Base-by-base conservation (phyloP, 176 grass and related monocot species). In the Juncus effusus region DNA sequence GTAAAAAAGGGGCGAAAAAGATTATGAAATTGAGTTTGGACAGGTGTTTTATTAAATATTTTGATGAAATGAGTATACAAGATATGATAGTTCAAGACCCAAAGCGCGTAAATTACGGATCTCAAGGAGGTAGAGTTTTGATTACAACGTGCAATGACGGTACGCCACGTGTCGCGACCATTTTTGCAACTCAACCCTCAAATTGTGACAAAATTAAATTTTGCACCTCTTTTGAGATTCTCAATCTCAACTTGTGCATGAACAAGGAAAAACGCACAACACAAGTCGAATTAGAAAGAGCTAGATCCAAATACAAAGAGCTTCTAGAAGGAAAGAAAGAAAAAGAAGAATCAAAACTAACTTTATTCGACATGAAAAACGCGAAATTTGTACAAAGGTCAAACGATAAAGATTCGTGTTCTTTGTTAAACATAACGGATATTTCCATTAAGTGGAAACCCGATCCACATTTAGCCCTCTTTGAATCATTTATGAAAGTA, bases 41-140 rank as follows among this genome's bases (percentile, higher is more conserved):
- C 28, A 63, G 68, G 42, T 96, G 62, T 72, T 85, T 69, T 61
- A 38, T 96, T 59, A 68, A 81, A 38, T 96, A 91, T 86, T 70
- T 68, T 67, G 88, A 85, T 78, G 80, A 91, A 35, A 83, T 88
- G 60, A 76, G 63, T 58, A 74, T 96, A 67, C 79, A 88, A 83
- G 82, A 88, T 78, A 91, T 96, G 88, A 79, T 62, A 47, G 69
- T 96, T 74, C 74, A 70, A 59, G 93, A 96, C 76, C 85, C 93
- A 50, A 96, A 96, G 69, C 93, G 85, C 79, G 85, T 89, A 60
- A 96, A 91, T 65, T 96, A 85, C 72, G 93, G 93, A 77, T 84
- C 88, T 72, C 93, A 91, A 67, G 93, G 93, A 70, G 93, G 93
- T 50, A 77, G 77, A 55, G 74, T 84, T 67, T 60, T 96, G 65